A percentile compares a stretch with the other conserved stretches of the same genome.
Evolutionary conservation across 768 basidiomycete species (phyloP).

Genomic region (Chiua virens): DNA sequence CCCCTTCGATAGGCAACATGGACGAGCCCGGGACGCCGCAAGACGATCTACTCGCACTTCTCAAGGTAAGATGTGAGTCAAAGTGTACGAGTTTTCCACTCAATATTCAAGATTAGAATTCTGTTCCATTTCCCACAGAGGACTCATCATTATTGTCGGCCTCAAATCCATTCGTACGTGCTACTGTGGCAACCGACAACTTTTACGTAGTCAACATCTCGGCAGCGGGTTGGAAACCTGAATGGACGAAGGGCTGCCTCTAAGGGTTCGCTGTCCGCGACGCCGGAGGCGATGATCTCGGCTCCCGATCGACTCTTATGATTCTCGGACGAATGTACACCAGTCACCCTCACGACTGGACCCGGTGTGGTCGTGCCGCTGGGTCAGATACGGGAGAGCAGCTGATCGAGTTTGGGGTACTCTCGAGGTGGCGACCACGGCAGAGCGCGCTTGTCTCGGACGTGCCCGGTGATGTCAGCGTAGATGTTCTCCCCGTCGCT

Average conservation of each 20-base stretch:
- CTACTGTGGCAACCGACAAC: background rate
- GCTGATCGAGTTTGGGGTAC: conserved; percentile 31
- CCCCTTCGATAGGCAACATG: conserved; percentile 35
- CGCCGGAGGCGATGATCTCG: conserved; percentile 43
- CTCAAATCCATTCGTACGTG: conserved; percentile 60
- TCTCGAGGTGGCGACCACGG: conserved; percentile 62
- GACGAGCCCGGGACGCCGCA: conserved; percentile 55
- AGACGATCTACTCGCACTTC: conserved; percentile 70
- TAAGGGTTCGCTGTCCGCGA: conserved; percentile 67
- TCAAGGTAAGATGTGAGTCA: conserved; percentile 50
- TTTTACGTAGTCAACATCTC: conserved; percentile 55
- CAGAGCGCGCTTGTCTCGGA: too few relatives aligned
- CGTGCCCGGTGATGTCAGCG: conserved; percentile 55
- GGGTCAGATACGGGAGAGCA: conserved; percentile 43
- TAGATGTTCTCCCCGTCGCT: conserved; percentile 53
- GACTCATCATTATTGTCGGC: conserved; percentile 58
- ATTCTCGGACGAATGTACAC: conserved; percentile 52
- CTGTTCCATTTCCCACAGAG: conserved; percentile 58
- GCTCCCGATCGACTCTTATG: conserved; percentile 64
- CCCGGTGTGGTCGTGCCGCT: conserved; percentile 34
- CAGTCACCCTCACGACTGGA: conserved; percentile 43
- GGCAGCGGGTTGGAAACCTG: conserved; percentile 69
- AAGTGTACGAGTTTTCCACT: background rate
- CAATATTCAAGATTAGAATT: conserved; percentile 48
- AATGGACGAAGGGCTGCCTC: conserved; percentile 67